Percentiles rank a stretch among this genome's conserved stretches.
These are phyloP conservation scores for Amanita subjunquillea DNA, from an alignment of 768 basidiomycete species.

Conservation along the genomic window DNA sequence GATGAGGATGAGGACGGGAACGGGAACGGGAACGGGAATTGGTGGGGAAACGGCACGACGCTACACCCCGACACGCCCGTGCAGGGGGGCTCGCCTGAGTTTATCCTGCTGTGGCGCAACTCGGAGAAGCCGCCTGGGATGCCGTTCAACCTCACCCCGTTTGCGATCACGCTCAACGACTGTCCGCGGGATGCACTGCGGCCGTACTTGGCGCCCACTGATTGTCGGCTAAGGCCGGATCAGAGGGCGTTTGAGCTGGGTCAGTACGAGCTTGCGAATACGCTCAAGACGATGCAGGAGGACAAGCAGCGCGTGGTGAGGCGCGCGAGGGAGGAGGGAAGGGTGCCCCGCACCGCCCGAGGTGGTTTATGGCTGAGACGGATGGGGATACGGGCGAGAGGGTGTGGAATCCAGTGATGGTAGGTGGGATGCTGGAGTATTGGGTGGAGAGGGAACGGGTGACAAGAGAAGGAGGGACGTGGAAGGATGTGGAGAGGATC, in stretches of 20 bases:
- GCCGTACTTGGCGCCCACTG: conserved; percentile 76
- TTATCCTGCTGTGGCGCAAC: conserved; percentile 88
- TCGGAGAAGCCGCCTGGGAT: conserved; percentile 66
- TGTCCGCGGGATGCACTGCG: conserved; percentile 61
- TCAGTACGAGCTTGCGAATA: conserved; percentile 75
- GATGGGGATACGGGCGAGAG: conserved; percentile 87
- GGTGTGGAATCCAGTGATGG: conserved; percentile 67
- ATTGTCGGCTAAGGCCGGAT: conserved; percentile 87
- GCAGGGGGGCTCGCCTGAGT: conserved; percentile 44
- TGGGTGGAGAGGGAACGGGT: conserved; percentile 72
- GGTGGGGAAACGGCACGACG: conserved; percentile 10
- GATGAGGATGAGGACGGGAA: conserved; percentile 17
- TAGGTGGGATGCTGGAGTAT: conserved; percentile 50
- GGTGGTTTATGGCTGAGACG: conserved; percentile 80
- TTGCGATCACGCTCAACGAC: conserved; percentile 87
- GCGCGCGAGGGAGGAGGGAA: conserved; percentile 65
- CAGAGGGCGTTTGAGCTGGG: conserved; percentile 92
- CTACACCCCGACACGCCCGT: conserved; percentile 64
- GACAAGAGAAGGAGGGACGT: conserved; percentile 31
- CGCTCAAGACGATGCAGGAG: conserved; percentile 71
- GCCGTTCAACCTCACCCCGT: conserved; percentile 94
- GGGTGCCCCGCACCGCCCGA: conserved; percentile 59
- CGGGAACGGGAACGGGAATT: conserved; percentile 19
- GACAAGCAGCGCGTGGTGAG: conserved; percentile 73
- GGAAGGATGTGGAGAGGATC: conserved; percentile 63